Conservation (phyloP, 2,329 filamentous ascomycete species). For the Aspergillus pseudoterreus region DNA sequence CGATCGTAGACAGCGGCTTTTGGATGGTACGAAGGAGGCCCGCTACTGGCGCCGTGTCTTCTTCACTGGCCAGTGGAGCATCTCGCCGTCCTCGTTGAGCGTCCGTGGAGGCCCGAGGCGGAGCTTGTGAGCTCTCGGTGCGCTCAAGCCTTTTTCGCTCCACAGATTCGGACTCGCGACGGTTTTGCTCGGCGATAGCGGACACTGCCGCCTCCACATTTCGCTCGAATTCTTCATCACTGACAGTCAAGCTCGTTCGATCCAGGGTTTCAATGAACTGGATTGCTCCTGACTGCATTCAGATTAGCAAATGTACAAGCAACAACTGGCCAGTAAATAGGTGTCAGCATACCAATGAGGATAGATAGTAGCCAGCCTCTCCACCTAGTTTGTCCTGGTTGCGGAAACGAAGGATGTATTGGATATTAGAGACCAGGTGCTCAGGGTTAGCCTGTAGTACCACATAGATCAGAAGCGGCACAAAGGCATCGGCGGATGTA, state of each 20-base stretch:
- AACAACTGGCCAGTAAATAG: conserved; percentile 20
- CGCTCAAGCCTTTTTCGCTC: conserved; percentile 42
- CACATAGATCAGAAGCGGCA: conserved; percentile 91
- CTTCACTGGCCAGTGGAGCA: conserved; percentile 45
- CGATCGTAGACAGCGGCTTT: conserved; percentile 83
- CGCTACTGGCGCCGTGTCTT: conserved; percentile 77
- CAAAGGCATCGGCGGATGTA: conserved; percentile 93
- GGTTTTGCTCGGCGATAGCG: conserved; percentile 87
- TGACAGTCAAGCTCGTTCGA: conserved; percentile 86
- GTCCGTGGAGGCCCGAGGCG: conserved; percentile 57
- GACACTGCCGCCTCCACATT: conserved; percentile 97
- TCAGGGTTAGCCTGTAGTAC: conserved; percentile 93
- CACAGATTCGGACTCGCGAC: conserved; percentile 49
- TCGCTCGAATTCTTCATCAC: conserved; percentile 89
- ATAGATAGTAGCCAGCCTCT: conserved; percentile 98
- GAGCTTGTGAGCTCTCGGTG: conserved; percentile 54
- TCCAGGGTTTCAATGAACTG: conserved; percentile 97
- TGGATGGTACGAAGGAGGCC: conserved; percentile 88
- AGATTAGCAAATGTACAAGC: neutral
- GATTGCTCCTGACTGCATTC: conserved; percentile 63
- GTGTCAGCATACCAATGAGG: conserved; percentile 63
- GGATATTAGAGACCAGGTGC: conserved; percentile 93
- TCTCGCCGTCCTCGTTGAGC: conserved; percentile 48
- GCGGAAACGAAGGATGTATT: conserved; percentile 94
- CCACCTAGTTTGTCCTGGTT: conserved; percentile 96